Base-by-base conservation (phyloP, 2,329 filamentous ascomycete species). In the Aureobasidium sp. region DNA sequence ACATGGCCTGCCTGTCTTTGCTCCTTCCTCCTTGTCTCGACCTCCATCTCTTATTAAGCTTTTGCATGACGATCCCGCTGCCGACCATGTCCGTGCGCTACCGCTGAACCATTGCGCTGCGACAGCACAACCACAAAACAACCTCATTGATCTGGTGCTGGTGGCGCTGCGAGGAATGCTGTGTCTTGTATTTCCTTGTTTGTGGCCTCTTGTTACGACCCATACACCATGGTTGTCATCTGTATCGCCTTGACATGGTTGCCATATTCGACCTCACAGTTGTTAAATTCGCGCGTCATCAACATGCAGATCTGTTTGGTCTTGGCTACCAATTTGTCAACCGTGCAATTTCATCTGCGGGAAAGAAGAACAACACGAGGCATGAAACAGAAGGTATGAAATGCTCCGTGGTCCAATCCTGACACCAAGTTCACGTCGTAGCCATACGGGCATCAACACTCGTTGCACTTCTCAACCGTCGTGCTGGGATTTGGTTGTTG, bases 61-160 rank as follows among this genome's bases (percentile, higher is more conserved):
- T 55, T 55, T 34, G 50, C 37, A 52, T 55, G 52, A 55, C 52
- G 53, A 57, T 57, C 52, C 52, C 32, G 49, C 49, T 48, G 45
- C 34, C 49, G 49, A 37, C 10, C 8, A 11, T 41, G 36, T 29
- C 50, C 37, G 50, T 54, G 50, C 50, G 3, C 21, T 42, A 41
- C 37, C 36, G 37, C 37, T n/a, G 16, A 54, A 37, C 32, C 30
- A 52, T 21, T 29, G 21, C 9, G 49, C 39, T 39, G 32, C 30
- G 16, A 27, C 49, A 52, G 27, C 21, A 34, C 11, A 21, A 37
- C 48, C n/a, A 37, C 34, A 37, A 5, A 37, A 15, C 34, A 29
- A 39, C 34, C 6, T 3, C 34, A 4, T 9, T 25, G 7, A n/a
- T 9, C 37, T 41, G 37, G 42, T 42, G 48, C 9, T 10, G 39